Conservation (phyloP, 768 basidiomycete species). For the Leccinum fibrillosum region DNA sequence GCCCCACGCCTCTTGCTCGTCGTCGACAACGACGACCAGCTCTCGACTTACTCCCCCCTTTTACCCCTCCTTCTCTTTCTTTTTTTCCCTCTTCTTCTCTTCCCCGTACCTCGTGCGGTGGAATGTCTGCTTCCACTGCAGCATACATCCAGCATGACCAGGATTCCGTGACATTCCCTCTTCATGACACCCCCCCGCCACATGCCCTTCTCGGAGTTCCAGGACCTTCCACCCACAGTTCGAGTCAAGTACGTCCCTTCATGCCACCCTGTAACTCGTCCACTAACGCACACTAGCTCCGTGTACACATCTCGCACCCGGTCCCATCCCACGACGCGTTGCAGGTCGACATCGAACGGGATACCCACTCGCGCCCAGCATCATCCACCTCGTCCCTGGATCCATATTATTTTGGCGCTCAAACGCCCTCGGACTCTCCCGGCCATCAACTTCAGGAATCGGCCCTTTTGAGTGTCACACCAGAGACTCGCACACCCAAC, state of each 20-base stretch:
- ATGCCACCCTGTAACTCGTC: background rate
- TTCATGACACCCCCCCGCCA: constrained; percentile 45
- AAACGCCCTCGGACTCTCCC: constrained; percentile 68
- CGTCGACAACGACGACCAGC: constrained; percentile 32
- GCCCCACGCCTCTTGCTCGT: constrained; percentile 29
- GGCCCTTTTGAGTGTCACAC: constrained; percentile 49
- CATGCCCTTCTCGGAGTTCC: constrained; percentile 24
- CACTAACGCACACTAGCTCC: constrained; percentile 35
- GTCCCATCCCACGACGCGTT: constrained; percentile 28
- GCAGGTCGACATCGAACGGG: constrained; percentile 43
- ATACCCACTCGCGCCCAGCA: constrained; percentile 54
- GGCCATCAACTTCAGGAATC: constrained; percentile 39
- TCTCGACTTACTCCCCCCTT: constrained; percentile 23
- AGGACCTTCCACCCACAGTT: constrained; percentile 24
- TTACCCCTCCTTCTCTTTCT: constrained; percentile 19
- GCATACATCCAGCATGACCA: constrained; percentile 40
- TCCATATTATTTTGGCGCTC: constrained; percentile 82
- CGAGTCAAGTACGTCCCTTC: constrained; percentile 12
- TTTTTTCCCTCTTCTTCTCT: background rate
- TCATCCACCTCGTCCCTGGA: constrained; percentile 82
- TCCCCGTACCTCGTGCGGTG: constrained; percentile 26
- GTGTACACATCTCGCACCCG: constrained; percentile 46
- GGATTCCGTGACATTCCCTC: constrained; percentile 26
- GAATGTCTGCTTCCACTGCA: constrained; percentile 39
- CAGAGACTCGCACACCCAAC: constrained; percentile 48